Conservation (phyloP, 192 early-diverging fungal genomes). For the Coemansia sp. region DNA sequence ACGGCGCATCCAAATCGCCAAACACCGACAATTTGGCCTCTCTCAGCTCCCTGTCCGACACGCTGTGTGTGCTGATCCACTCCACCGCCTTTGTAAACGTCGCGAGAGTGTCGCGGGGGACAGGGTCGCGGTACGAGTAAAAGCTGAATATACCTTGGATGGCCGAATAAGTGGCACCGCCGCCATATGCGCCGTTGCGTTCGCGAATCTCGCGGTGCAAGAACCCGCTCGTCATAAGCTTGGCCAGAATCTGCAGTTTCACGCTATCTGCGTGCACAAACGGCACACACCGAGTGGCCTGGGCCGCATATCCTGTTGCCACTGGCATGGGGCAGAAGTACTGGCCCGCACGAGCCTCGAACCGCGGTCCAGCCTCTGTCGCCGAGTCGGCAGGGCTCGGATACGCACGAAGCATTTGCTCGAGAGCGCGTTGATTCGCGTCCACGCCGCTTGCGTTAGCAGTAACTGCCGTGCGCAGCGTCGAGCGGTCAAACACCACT, state of each 20-base stretch:
- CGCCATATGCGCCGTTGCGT: slow-evolving; percentile 95
- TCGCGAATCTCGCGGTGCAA: slow-evolving; percentile 97
- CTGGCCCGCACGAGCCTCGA: slow-evolving; percentile 53
- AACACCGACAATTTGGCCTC: slow-evolving; percentile 93
- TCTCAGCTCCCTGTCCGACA: slow-evolving; percentile 65
- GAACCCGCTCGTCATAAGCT: slow-evolving; percentile 80
- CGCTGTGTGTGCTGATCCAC: slow-evolving; percentile 61
- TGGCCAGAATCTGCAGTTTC: slow-evolving; percentile 74
- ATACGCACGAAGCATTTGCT: slow-evolving; percentile 25
- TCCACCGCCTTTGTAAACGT: slow-evolving; percentile 65
- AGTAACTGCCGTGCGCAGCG: slow-evolving; percentile 45
- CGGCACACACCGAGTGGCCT: slow-evolving; percentile 74
- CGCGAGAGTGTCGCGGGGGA: slow-evolving; percentile 66
- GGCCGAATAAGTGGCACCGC: slow-evolving; percentile 74
- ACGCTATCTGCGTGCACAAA: slow-evolving; percentile 81
- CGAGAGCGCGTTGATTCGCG: slow-evolving; percentile 37
- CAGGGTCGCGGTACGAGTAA: slow-evolving; percentile 93
- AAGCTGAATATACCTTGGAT: slow-evolving; percentile 80
- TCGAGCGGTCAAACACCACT: slow-evolving; percentile 47
- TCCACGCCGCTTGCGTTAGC: slow-evolving; percentile 29
- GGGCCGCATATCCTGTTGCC: slow-evolving; percentile 80
- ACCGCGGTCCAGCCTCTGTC: slow-evolving; percentile 16
- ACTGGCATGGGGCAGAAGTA: slow-evolving; percentile 83
- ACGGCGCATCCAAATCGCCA: slow-evolving; percentile 78
- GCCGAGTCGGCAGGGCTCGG: neutral